Conservation (phyloP, 768 basidiomycete species). For the Austroboletus eburneus region DNA sequence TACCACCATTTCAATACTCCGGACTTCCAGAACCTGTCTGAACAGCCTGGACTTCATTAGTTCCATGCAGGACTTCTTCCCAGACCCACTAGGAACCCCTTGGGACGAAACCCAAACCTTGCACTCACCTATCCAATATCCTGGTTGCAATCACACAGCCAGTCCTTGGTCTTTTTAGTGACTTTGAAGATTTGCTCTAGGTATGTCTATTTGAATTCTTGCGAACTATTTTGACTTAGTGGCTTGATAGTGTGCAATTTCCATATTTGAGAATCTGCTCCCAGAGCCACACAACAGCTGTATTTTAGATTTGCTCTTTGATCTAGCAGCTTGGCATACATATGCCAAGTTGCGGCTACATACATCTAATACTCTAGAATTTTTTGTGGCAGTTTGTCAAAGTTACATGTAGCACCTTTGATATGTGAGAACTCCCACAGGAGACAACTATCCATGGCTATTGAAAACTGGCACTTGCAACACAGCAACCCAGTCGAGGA, state of each 20-base stretch:
- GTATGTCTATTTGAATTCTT: constrained; percentile 1
- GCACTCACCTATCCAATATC: no score
- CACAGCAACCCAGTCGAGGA: neutral
- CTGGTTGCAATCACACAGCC: no score
- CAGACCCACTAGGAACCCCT: no score
- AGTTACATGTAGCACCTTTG: neutral
- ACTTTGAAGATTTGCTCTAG: constrained; percentile 28
- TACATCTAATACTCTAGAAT: neutral
- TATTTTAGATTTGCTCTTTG: neutral
- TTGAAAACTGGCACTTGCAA: neutral
- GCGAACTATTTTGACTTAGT: no score
- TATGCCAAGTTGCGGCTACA: neutral
- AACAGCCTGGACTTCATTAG: no score
- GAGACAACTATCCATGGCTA: neutral
- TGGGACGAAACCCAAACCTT: no score
- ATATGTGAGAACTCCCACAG: neutral
- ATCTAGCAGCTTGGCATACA: neutral
- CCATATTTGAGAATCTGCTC: constrained; percentile 37
- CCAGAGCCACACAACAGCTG: constrained; percentile 16
- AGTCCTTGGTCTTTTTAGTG: no score
- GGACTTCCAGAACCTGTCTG: no score
- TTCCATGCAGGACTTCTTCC: no score
- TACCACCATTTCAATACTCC: no score
- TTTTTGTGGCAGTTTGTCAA: neutral
- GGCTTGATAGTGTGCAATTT: constrained; percentile 24